Evolutionary conservation across 257 asterid species (phyloP).

Genomic region (Petunia secreta): DNA sequence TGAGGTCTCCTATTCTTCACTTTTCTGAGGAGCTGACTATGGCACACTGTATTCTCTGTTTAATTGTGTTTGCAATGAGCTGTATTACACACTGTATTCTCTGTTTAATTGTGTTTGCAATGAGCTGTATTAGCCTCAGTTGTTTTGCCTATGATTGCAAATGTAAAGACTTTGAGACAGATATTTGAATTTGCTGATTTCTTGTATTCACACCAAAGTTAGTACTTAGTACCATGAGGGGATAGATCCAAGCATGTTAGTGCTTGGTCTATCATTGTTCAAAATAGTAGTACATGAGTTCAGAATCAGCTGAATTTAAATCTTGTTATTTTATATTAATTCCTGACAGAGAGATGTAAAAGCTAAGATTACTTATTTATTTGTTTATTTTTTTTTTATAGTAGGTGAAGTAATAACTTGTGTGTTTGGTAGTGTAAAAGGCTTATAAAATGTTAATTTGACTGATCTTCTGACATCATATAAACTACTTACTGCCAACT

Average conservation of each 20-base stretch:
- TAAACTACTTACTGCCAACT: not conserved
- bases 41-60: not conserved
- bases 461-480: slow-evolving; percentile 11
- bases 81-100: not conserved
- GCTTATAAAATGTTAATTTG: not conserved
- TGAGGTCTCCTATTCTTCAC: slow-evolving; percentile 2
- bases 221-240: too few relatives aligned
- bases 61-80: not conserved
- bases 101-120: not conserved
- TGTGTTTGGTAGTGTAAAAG: not conserved
- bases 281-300: too few relatives aligned
- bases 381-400: not conserved
- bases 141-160: not conserved
- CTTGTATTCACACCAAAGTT: not conserved
- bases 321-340: not conserved
- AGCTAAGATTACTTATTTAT: not conserved
- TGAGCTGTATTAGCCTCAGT: not conserved
- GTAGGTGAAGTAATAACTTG: not conserved
- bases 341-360: not conserved
- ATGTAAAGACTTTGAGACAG: not conserved
- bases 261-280: too few relatives aligned
- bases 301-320: too few relatives aligned
- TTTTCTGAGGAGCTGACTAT: not conserved
- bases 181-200: not conserved
- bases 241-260: too few relatives aligned